phyloP scores from a whole-genome alignment of 2,329 filamentous ascomycete genomes.

The Periconia macrospinosa region DNA sequence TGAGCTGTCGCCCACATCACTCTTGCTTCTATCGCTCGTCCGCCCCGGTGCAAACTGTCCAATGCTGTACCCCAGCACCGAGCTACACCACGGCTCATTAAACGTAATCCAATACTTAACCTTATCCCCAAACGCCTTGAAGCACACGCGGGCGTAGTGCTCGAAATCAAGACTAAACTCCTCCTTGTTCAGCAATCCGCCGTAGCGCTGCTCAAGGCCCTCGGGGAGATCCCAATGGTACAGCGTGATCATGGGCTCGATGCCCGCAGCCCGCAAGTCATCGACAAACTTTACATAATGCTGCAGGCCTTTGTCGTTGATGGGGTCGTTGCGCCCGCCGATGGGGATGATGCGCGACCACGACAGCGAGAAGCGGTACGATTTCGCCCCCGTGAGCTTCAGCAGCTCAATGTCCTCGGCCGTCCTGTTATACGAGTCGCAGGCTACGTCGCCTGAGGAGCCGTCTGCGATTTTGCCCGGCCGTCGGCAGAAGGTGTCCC shows the following conservation, averaged over 20 bases:
- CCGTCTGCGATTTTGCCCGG: constrained; percentile 82
- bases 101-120: constrained; percentile 90
- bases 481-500: constrained; percentile 84
- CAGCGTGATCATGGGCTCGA: constrained; percentile 79
- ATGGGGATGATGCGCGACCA: constrained; percentile 83
- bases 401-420: constrained; percentile 76
- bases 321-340: constrained; percentile 78
- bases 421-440: constrained; percentile 83
- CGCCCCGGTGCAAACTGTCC: constrained; percentile 82
- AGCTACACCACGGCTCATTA: constrained; percentile 87
- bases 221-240: constrained; percentile 89
- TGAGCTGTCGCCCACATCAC: constrained; percentile 69
- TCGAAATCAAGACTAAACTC: constrained; percentile 84
- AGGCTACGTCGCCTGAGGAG: constrained; percentile 74
- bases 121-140: constrained; percentile 70
- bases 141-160: constrained; percentile 75
- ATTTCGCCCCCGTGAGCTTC: constrained; percentile 70
- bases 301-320: constrained; percentile 77
- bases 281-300: constrained; percentile 81
- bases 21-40: constrained; percentile 74
- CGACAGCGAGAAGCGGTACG: constrained; percentile 83
- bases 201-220: constrained; percentile 76
- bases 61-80: constrained; percentile 76
- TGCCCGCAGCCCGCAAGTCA: constrained; percentile 73
- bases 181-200: constrained; percentile 75